phyloP scores from a whole-genome alignment of 106 monocot genomes.

The Narthecium ossifragum region DNA sequence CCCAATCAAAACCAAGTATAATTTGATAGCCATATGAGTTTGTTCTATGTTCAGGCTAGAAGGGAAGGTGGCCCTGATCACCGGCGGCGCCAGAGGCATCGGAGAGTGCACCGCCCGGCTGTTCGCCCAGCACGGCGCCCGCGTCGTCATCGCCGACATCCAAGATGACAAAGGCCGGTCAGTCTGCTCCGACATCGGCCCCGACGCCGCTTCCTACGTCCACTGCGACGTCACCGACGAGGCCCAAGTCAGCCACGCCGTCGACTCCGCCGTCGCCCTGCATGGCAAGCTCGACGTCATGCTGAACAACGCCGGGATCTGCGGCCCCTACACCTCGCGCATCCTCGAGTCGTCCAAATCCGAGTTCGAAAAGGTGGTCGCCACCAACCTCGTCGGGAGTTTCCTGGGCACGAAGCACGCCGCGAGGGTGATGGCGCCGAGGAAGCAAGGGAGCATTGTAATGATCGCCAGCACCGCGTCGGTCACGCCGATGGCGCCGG shows the following conservation, averaged over 20 bases:
- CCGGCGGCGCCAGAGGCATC: slow-evolving; percentile 62
- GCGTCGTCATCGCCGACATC: slow-evolving; percentile 43
- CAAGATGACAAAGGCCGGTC: slow-evolving; percentile 37
- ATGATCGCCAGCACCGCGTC: slow-evolving; percentile 11
- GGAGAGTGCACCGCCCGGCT: slow-evolving; percentile 48
- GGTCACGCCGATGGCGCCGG: slow-evolving; percentile 5
- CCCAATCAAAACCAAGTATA: no score
- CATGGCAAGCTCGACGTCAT: slow-evolving; percentile 36
- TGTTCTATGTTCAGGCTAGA: slow-evolving; percentile 30
- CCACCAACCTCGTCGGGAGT: slow-evolving; percentile 10
- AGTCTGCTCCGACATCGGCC: slow-evolving; percentile 24
- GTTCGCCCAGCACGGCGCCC: slow-evolving; percentile 43
- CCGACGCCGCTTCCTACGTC: slow-evolving; percentile 18
- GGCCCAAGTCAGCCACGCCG: slow-evolving; percentile 20
- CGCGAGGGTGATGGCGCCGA: slow-evolving; percentile 24
- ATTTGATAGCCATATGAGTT: no score
- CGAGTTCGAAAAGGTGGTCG: slow-evolving; percentile 19
- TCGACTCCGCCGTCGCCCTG: slow-evolving; percentile 23
- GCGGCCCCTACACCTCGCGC: no score
- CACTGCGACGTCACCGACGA: slow-evolving; percentile 44
- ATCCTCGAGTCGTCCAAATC: no score
- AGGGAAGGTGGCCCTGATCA: slow-evolving; percentile 65
- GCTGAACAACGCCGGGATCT: slow-evolving; percentile 36
- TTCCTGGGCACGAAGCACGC: slow-evolving; percentile 27
- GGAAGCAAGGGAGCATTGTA: slow-evolving; percentile 16